Evolutionary conservation across 2,329 filamentous ascomycete species (phyloP).

Genomic region (Zopfia rhizophila): DNA sequence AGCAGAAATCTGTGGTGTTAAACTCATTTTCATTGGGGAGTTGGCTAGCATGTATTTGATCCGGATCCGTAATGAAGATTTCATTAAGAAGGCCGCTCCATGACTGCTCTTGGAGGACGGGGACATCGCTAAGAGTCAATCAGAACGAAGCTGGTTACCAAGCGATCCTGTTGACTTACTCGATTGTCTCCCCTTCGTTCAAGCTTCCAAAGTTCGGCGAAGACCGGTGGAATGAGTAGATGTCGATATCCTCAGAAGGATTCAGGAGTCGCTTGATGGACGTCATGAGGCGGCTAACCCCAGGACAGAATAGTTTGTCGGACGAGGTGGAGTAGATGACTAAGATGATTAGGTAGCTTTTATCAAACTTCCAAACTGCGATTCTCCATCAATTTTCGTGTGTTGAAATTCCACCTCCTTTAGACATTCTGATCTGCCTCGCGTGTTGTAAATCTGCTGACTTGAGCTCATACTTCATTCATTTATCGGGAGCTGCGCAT

Average conservation of each 20-base stretch:
- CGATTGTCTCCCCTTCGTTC: conserved; percentile 16
- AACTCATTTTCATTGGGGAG: conserved; percentile 3
- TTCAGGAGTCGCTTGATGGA: conserved; percentile 39
- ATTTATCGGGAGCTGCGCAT: no score
- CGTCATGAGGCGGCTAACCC: conserved; percentile 13
- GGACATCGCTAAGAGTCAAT: conserved; percentile 17
- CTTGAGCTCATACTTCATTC: no score
- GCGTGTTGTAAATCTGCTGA: no score
- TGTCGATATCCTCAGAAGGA: conserved; percentile 20
- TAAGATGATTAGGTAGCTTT: neutral
- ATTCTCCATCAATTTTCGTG: no score
- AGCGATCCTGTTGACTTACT: conserved; percentile 21
- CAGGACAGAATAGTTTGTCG: neutral
- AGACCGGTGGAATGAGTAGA: conserved; percentile 10
- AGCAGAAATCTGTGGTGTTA: conserved; percentile 11
- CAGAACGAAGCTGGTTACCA: neutral
- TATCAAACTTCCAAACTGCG: no score
- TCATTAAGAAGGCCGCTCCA: conserved; percentile 27
- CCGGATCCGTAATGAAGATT: conserved; percentile 13
- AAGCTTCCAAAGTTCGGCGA: conserved; percentile 8
- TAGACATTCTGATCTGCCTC: no score
- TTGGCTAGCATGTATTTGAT: conserved; percentile 1
- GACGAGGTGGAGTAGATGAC: neutral
- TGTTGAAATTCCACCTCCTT: no score
- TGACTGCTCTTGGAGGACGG: conserved; percentile 20